These are phyloP conservation scores for Chrysosporium keratinophilum DNA, from an alignment of 2,329 filamentous ascomycete genomes.

Conservation along the genomic window DNA sequence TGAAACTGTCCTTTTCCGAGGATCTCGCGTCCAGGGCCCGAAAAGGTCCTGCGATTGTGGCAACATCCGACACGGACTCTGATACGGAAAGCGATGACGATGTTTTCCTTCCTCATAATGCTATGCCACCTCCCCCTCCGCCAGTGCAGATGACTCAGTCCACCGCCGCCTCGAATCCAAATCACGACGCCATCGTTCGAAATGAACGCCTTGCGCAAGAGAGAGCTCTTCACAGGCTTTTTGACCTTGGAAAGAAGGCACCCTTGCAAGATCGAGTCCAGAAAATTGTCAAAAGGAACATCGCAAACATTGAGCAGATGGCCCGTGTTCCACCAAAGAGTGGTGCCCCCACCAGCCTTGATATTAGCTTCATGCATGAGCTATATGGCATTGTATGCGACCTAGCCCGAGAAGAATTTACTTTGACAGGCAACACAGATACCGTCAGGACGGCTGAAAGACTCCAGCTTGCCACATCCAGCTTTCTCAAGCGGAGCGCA, in stretches of 20 bases:
- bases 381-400: constrained; percentile 15
- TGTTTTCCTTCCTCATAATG: constrained; percentile 35
- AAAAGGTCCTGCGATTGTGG: constrained; percentile 32
- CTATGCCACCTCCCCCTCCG: constrained; percentile 12
- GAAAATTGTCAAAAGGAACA: constrained; percentile 14
- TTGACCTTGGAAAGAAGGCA: constrained; percentile 16
- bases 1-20: constrained; percentile 52
- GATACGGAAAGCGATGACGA: constrained; percentile 28
- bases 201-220: constrained; percentile 19
- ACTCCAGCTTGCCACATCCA: constrained; percentile 43
- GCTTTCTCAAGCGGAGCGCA: constrained; percentile 36
- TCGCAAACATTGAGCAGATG: constrained; percentile 14
- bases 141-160: neutral
- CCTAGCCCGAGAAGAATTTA: constrained; percentile 3
- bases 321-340: neutral
- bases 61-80: constrained; percentile 45
- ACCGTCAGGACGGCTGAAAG: constrained; percentile 39
- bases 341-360: constrained; percentile 6
- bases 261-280: constrained; percentile 12
- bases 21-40: constrained; percentile 40
- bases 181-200: constrained; percentile 17
- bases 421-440: constrained; percentile 5
- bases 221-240: constrained; percentile 17
- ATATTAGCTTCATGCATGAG: constrained; percentile 15
- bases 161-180: constrained; percentile 6